These are phyloP conservation scores for Cyberlindnera euphorbiae DNA, from an alignment of 805 yeast species.

Conservation along the genomic window DNA sequence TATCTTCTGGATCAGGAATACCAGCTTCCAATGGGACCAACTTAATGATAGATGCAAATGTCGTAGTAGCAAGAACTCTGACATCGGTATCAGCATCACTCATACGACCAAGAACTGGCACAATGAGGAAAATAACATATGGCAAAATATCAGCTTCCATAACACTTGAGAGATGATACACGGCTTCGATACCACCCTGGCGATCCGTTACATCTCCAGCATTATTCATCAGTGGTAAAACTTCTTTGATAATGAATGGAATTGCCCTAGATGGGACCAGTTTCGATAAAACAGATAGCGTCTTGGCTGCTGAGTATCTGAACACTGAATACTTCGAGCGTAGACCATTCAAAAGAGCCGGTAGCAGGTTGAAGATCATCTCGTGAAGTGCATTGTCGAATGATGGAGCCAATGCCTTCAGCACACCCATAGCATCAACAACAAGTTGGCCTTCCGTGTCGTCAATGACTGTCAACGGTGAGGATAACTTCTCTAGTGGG, in stretches of 20 bases:
- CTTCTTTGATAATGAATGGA: slow-evolving; percentile 68
- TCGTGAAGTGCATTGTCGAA: slow-evolving; percentile 44
- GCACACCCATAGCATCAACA: slow-evolving; percentile 81
- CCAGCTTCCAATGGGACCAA: slow-evolving; percentile 97
- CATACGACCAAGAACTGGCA: slow-evolving; percentile 96
- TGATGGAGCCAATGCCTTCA: slow-evolving; percentile 67
- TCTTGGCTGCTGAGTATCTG: slow-evolving; percentile 85
- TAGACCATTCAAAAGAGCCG: slow-evolving; percentile 48
- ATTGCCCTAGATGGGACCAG: slow-evolving; percentile 66
- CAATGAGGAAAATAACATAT: slow-evolving; percentile 90
- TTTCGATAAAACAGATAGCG: slow-evolving; percentile 75
- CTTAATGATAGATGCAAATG: slow-evolving; percentile 94
- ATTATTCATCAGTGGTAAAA: slow-evolving; percentile 77
- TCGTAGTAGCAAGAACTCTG: slow-evolving; percentile 87
- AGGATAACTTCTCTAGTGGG: slow-evolving; percentile 44
- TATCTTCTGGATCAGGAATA: slow-evolving; percentile 88
- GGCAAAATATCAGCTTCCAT: slow-evolving; percentile 92
- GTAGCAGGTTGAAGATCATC: slow-evolving; percentile 49
- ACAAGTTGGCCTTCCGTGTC: slow-evolving; percentile 67
- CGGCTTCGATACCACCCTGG: slow-evolving; percentile 91
- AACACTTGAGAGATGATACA: slow-evolving; percentile 75
- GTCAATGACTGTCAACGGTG: slow-evolving; percentile 27
- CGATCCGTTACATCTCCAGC: slow-evolving; percentile 66
- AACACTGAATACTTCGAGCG: slow-evolving; percentile 74
- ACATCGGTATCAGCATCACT: slow-evolving; percentile 89